Evolutionary conservation across 148 eudicot genomes (phyloP).

Genomic region (Rhododendron henanense): DNA sequence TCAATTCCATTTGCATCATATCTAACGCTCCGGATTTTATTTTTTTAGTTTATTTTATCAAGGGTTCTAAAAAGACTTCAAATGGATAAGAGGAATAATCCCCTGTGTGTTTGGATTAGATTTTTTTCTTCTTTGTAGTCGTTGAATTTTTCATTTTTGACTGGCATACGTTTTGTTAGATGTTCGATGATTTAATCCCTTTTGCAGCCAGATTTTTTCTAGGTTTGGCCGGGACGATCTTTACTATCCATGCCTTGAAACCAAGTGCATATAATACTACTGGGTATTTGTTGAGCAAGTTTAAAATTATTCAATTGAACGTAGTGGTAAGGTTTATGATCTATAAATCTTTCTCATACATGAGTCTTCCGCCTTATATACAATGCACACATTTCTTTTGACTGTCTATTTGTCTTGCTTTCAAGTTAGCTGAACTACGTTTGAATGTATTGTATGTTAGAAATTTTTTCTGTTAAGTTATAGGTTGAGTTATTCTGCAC

Average conservation of each 20-base stretch:
- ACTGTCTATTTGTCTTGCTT: neutral
- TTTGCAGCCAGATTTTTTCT: neutral
- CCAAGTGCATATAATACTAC: neutral
- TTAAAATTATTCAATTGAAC: neutral
- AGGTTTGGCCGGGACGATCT: neutral
- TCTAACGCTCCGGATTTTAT: too few relatives aligned
- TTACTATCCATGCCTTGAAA: neutral
- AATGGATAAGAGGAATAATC: neutral
- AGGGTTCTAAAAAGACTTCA: neutral
- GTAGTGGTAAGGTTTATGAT: too few relatives aligned
- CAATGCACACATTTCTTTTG: neutral
- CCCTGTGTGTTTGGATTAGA: neutral
- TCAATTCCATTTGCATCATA: neutral
- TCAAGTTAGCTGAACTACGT: neutral
- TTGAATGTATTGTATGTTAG: neutral
- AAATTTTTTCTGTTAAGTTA: neutral
- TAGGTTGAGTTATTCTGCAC: slow-evolving; percentile 5
- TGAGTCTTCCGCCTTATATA: neutral
- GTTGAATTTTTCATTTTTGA: neutral
- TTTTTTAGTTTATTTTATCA: neutral
- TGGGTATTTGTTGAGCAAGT: neutral
- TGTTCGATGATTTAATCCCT: neutral
- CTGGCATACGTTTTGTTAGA: neutral
- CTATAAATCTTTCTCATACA: too few relatives aligned
- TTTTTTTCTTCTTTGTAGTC: neutral